Percentiles rank a stretch among this genome's conserved stretches.
phyloP scores from a whole-genome alignment of 805 yeast genomes.

The Priceomyces haplophilus region DNA sequence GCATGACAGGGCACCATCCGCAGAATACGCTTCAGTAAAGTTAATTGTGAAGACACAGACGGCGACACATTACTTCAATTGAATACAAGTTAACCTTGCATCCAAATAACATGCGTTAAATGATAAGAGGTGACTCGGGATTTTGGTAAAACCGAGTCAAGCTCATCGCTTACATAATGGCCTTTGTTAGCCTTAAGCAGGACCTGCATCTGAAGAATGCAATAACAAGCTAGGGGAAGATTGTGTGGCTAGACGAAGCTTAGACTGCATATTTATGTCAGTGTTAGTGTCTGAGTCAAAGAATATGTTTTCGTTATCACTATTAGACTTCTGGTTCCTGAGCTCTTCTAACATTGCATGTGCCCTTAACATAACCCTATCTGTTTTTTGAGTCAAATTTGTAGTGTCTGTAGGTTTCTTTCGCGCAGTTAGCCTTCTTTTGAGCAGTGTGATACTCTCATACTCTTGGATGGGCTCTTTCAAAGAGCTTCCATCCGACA shows the following conservation, averaged over 20 bases:
- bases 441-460: conserved; percentile 37
- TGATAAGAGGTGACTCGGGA: neutral
- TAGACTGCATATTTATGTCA: neutral
- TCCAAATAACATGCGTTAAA: neutral
- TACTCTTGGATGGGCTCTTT: conserved; percentile 20
- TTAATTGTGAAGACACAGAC: too few relatives aligned
- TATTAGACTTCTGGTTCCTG: conserved; percentile 15
- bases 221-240: neutral
- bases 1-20: neutral
- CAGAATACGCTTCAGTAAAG: too few relatives aligned
- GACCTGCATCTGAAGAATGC: neutral
- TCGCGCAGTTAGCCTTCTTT: conserved; percentile 37
- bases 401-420: conserved; percentile 14
- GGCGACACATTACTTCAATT: neutral
- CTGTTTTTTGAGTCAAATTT: conserved; percentile 13
- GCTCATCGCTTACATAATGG: neutral
- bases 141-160: neutral
- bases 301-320: neutral
- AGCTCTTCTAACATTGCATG: conserved; percentile 39
- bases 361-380: conserved; percentile 34
- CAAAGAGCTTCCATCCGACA: neutral
- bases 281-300: neutral
- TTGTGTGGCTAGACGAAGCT: neutral
- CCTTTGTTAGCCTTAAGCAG: neutral
- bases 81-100: neutral